phyloP scores from a whole-genome alignment of 345 rosid genomes.

The Syzygium oleosum region DNA sequence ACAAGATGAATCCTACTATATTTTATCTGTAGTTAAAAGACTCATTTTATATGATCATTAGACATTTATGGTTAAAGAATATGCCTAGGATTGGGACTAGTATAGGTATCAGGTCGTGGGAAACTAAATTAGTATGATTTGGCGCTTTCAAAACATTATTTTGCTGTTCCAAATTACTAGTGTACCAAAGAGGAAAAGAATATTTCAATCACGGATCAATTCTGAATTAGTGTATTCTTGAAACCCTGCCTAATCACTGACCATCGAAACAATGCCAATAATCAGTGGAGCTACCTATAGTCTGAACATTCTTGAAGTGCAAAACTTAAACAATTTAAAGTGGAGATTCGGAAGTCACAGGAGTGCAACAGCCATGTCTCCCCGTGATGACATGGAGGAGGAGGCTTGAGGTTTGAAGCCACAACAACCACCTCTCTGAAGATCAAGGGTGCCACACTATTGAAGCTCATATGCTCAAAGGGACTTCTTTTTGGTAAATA shows the following conservation, averaged over 20 bases:
- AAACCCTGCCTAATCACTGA: neutral
- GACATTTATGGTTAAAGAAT: neutral
- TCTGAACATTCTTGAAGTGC: neutral
- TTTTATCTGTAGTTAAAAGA: neutral
- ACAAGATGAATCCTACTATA: neutral
- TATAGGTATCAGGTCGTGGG: neutral
- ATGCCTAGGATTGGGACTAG: neutral
- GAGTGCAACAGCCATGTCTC: neutral
- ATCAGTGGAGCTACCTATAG: neutral
- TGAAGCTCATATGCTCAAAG: neutral
- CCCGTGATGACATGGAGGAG: neutral
- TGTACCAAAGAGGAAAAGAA: neutral
- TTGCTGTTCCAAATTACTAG: neutral
- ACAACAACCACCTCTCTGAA: neutral
- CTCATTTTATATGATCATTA: neutral
- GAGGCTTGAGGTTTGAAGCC: neutral
- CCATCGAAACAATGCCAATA: neutral
- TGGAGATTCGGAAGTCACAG: neutral
- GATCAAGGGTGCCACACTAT: neutral
- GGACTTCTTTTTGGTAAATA: neutral
- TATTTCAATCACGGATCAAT: neutral
- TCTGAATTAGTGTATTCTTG: neutral
- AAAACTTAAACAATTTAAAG: neutral
- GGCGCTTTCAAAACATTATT: neutral
- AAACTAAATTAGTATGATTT: neutral